Base-by-base conservation (phyloP, 2,329 filamentous ascomycete genomes). In the Paecilomyces formosus region DNA sequence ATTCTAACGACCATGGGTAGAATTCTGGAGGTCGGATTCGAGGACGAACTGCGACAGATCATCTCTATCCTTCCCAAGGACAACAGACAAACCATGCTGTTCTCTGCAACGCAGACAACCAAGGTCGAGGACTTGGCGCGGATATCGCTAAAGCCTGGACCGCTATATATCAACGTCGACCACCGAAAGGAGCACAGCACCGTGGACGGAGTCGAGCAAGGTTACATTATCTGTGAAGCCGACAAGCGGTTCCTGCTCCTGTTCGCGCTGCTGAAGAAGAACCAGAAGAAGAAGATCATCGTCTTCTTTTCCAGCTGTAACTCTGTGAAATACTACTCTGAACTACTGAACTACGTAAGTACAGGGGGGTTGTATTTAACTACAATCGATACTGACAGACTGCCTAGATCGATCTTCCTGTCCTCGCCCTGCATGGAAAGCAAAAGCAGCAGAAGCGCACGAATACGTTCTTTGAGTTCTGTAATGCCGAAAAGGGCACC, bases 371-470 rank as follows among this genome's bases (percentile, higher is more conserved):
- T 18, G n/a, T 45, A 45, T 45, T 7, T 18, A 18, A 18, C n/a
- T 21, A n/a, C 18, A 54, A 22, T 77, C 91, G 96, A 76, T 86
- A 90, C 26, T 92, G 97, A 74, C 85, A 99, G 28, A 85, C 99
- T 65, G 97, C 97, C 79, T 97, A 96, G 78, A 97, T 97, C 68
- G 94, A 97, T 74, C 83, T 97, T 49, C 92, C 89, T 4, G 90
- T 95, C 2, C 82, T 96, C 51, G 88, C 90, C 66, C 81, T 96
- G 7, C 90, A 95, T 74, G 94, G 92, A 65, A 97, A 99, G 78
- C 91, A 96, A 77, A 99, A 99, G 78, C 94, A 99, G 76, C 92
- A 97, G 76, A 96, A 96, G 76, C 89, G 94, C n/a, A 99, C 94
- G 24, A 96, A 95, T 72, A 96, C 92, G 0, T 99, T 99, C 74